These are phyloP conservation scores for Pseudophaeomoniella oleicola DNA, from an alignment of 2,329 filamentous ascomycete genomes.

Conservation along the genomic window DNA sequence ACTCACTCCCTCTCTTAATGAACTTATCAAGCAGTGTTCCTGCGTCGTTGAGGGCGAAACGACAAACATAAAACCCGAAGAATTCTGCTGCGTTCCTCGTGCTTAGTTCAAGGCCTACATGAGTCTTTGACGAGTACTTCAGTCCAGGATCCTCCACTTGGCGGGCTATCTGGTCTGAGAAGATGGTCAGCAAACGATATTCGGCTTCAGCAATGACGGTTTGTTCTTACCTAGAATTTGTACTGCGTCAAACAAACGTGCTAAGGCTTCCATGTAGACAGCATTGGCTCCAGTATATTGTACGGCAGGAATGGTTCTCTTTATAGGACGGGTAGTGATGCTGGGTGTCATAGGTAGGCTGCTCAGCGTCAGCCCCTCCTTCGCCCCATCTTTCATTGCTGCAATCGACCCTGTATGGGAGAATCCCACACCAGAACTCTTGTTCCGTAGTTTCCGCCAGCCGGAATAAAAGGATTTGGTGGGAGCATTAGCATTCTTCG, in stretches of 20 bases:
- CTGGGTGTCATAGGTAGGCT: conserved; percentile 61
- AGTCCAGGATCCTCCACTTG: conserved; percentile 93
- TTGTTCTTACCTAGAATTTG: conserved; percentile 78
- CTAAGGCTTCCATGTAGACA: conserved; percentile 81
- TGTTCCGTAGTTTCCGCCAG: conserved; percentile 79
- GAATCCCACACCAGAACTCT: conserved; percentile 58
- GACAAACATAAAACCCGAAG: conserved; percentile 91
- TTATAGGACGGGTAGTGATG: conserved; percentile 50
- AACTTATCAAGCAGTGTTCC: conserved; percentile 85
- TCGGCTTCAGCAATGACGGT: conserved; percentile 2
- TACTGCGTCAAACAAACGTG: conserved; percentile 80
- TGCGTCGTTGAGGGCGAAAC: conserved; percentile 82
- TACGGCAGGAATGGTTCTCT: conserved; percentile 53
- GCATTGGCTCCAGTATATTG: conserved; percentile 73
- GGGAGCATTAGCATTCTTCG: conserved; percentile 44
- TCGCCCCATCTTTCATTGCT: conserved; percentile 31
- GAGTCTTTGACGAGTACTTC: conserved; percentile 80
- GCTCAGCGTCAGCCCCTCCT: conserved; percentile 52
- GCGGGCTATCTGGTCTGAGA: conserved; percentile 77
- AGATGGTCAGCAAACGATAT: conserved; percentile 6
- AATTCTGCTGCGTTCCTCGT: conserved; percentile 92
- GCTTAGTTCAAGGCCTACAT: conserved; percentile 87
- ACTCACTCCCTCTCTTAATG: conserved; percentile 90
- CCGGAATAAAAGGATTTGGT: conserved; percentile 68
- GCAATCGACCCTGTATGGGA: conserved; percentile 17